A percentile compares a stretch with the other conserved stretches of the same genome.
Evolutionary conservation across 345 rosid genomes (phyloP).

Genomic region (Salix udensis): DNA sequence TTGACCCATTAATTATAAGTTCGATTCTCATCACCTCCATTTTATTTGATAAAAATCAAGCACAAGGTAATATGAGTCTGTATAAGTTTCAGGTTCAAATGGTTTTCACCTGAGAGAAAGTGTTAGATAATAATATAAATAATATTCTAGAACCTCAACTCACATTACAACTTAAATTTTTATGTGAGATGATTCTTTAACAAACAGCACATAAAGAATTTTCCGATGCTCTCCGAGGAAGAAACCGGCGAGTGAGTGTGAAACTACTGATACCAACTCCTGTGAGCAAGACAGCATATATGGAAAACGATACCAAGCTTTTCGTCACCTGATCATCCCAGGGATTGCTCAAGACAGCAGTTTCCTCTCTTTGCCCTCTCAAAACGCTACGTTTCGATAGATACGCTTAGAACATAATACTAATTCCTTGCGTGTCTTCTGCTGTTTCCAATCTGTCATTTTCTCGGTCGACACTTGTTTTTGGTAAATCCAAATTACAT

Average conservation of each 20-base stretch:
- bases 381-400: background rate
- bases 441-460: background rate
- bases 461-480: background rate
- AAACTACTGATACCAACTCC: background rate
- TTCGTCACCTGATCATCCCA: background rate
- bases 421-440: background rate
- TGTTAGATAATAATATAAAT: too few species aligned
- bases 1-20: too few species aligned
- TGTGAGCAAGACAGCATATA: background rate
- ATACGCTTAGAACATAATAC: background rate
- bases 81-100: too few species aligned
- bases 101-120: fast-evolving
- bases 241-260: background rate
- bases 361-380: background rate
- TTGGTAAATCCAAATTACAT: background rate
- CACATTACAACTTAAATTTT: too few species aligned
- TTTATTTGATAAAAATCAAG: too few species aligned
- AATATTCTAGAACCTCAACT: too few species aligned
- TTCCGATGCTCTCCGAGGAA: background rate
- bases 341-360: background rate
- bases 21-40: too few species aligned
- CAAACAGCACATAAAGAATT: background rate
- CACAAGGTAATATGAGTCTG: too few species aligned
- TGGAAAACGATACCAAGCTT: background rate
- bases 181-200: too few species aligned